Percentiles rank a stretch among this genome's conserved stretches.
Conservation (phyloP, 2,329 filamentous ascomycete species). For the Apiospora phragmitis region DNA sequence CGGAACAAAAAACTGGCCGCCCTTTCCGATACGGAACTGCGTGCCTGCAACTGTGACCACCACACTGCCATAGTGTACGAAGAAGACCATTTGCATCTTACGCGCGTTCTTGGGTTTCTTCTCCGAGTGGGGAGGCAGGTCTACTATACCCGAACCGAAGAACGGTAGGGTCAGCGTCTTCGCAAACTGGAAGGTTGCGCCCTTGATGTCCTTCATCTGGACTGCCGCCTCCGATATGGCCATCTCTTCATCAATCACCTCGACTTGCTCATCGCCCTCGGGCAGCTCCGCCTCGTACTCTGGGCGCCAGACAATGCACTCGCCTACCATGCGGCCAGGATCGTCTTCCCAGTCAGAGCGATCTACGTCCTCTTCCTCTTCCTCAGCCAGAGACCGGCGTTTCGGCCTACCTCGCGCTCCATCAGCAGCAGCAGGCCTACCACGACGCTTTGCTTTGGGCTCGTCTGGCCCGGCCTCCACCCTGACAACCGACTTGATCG, state of each 20-base stretch:
- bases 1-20: slow-evolving; percentile 92
- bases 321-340: slow-evolving; percentile 63
- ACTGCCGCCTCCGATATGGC: slow-evolving; percentile 58
- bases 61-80: slow-evolving; percentile 81
- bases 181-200: slow-evolving; percentile 79
- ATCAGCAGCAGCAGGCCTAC: slow-evolving; percentile 23
- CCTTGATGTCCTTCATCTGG: slow-evolving; percentile 57
- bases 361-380: slow-evolving; percentile 40
- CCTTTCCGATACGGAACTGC: slow-evolving; percentile 79
- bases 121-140: slow-evolving; percentile 77
- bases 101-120: slow-evolving; percentile 91
- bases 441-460: slow-evolving; percentile 24
- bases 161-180: slow-evolving; percentile 85
- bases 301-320: slow-evolving; percentile 64
- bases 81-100: slow-evolving; percentile 97
- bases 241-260: slow-evolving; percentile 54
- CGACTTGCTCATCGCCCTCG: slow-evolving; percentile 54
- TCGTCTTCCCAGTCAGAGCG: slow-evolving; percentile 71
- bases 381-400: background rate
- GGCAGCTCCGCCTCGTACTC: slow-evolving; percentile 56
- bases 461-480: slow-evolving; percentile 52
- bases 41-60: slow-evolving; percentile 75
- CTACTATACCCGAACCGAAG: slow-evolving; percentile 87
- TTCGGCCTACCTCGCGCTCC: slow-evolving; percentile 18
- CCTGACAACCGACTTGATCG: slow-evolving; percentile 76